phyloP scores from a whole-genome alignment of 2,329 filamentous ascomycete genomes.

The Phaeosphaeriaceae sp. region DNA sequence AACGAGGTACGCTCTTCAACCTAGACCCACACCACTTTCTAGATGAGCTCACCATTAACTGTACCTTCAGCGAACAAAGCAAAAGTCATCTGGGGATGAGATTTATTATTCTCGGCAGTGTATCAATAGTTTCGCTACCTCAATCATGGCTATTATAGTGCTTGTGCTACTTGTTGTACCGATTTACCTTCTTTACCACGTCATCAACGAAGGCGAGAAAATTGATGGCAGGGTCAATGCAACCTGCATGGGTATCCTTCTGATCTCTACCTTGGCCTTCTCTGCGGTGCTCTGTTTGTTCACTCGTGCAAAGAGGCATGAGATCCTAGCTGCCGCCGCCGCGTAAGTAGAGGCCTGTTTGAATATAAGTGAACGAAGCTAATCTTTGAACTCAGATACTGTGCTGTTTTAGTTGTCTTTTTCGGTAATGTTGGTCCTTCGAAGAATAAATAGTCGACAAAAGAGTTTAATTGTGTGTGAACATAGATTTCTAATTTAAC shows the following conservation, averaged over 20 bases:
- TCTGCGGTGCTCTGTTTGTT: conserved; percentile 30
- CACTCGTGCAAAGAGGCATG: conserved; percentile 31
- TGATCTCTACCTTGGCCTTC: conserved; percentile 32
- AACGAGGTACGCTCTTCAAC: conserved; percentile 1
- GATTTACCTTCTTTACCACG: conserved; percentile 29
- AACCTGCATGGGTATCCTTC: conserved; percentile 22
- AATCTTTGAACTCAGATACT: conserved; percentile 10
- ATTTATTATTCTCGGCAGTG: conserved; percentile 27
- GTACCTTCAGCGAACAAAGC: conserved; percentile 7
- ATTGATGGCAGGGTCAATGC: conserved; percentile 7
- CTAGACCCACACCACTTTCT: not conserved
- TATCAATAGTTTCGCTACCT: conserved; percentile 20
- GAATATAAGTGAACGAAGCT: not conserved
- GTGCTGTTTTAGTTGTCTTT: conserved; percentile 22
- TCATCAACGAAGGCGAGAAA: conserved; percentile 13
- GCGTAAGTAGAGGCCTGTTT: conserved; percentile 18
- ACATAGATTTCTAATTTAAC: no score
- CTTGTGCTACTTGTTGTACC: conserved; percentile 29
- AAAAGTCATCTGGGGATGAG: conserved; percentile 15
- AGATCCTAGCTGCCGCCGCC: conserved; percentile 33
- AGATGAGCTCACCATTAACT: not conserved
- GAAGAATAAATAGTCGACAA: not conserved
- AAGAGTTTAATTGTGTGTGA: no score
- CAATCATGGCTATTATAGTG: conserved; percentile 29
- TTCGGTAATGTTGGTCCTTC: conserved; percentile 1